Evolutionary conservation across 2,329 filamentous ascomycete species (phyloP).

Genomic region (Alternaria dauci): DNA sequence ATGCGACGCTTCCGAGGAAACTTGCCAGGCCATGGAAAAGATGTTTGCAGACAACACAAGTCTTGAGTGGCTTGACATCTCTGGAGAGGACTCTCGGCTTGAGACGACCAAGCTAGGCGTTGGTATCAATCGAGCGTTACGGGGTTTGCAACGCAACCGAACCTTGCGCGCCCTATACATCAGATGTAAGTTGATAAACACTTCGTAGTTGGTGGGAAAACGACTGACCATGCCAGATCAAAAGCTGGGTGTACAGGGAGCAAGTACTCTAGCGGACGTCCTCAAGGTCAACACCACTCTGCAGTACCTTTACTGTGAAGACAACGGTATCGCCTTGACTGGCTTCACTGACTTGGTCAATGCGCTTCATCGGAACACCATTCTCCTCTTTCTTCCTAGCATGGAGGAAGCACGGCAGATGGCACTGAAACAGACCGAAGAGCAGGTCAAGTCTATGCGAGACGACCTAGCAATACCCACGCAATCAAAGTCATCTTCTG

Average conservation of each 20-base stretch:
- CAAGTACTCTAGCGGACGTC: constrained; percentile 73
- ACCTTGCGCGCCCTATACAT: constrained; percentile 69
- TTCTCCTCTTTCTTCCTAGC: constrained; percentile 67
- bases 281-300: constrained; percentile 70
- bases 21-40: constrained; percentile 68
- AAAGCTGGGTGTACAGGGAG: constrained; percentile 73
- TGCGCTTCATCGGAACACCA: constrained; percentile 70
- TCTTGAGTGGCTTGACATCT: constrained; percentile 72
- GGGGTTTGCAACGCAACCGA: constrained; percentile 70
- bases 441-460: constrained; percentile 63
- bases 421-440: constrained; percentile 67
- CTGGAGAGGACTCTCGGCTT: constrained; percentile 74
- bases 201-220: too few species aligned
- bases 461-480: constrained; percentile 45
- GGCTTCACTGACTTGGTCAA: constrained; percentile 75
- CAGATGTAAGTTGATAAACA: constrained; percentile 53
- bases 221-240: constrained; percentile 58
- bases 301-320: constrained; percentile 72
- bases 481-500: constrained; percentile 43
- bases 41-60: constrained; percentile 74
- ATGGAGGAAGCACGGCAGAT: constrained; percentile 69
- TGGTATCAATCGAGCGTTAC: constrained; percentile 71
- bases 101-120: constrained; percentile 74
- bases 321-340: constrained; percentile 75
- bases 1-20: constrained; percentile 72